Evolutionary conservation across 768 basidiomycete species (phyloP).

Genomic region (Phallus indusiatus): DNA sequence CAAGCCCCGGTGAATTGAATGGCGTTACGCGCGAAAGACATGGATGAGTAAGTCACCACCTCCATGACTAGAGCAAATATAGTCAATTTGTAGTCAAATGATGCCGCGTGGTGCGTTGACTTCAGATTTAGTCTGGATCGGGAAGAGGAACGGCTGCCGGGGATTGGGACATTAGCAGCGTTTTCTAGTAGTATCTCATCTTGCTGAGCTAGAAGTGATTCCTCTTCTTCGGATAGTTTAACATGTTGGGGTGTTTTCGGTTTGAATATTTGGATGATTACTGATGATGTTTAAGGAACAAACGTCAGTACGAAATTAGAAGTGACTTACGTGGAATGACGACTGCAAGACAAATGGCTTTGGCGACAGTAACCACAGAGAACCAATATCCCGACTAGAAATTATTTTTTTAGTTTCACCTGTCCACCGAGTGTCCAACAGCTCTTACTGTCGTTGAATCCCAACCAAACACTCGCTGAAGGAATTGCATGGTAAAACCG

Average conservation of each 20-base stretch:
- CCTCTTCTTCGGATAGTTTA: slow-evolving; percentile 13
- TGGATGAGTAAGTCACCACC: slow-evolving; percentile 36
- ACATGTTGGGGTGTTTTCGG: slow-evolving; percentile 24
- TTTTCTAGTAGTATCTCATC: slow-evolving; percentile 4
- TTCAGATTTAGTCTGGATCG: slow-evolving; percentile 8
- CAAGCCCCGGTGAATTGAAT: slow-evolving; percentile 42
- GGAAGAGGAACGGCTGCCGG: slow-evolving; percentile 4
- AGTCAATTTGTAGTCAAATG: slow-evolving; percentile 64
- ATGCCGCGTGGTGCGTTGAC: slow-evolving; percentile 26
- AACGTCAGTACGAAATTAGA: not conserved
- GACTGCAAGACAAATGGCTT: slow-evolving; percentile 46
- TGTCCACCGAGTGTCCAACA: not conserved
- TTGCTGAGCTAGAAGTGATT: slow-evolving; percentile 12
- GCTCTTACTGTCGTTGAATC: slow-evolving; percentile 46
- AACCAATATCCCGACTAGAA: slow-evolving; percentile 66
- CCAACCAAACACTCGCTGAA: slow-evolving; percentile 54
- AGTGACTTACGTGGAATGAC: slow-evolving; percentile 49
- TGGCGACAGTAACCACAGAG: slow-evolving; percentile 40
- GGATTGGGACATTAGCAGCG: not conserved
- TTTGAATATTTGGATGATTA: slow-evolving; percentile 45
- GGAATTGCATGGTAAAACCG: slow-evolving; percentile 56
- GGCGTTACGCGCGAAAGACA: slow-evolving; percentile 39
- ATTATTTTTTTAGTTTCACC: not conserved
- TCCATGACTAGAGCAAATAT: slow-evolving; percentile 54
- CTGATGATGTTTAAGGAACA: slow-evolving; percentile 23